These are phyloP conservation scores for Kazachstania sp. DNA, from an alignment of 1,139 yeast genomes.

Conservation along the genomic window DNA sequence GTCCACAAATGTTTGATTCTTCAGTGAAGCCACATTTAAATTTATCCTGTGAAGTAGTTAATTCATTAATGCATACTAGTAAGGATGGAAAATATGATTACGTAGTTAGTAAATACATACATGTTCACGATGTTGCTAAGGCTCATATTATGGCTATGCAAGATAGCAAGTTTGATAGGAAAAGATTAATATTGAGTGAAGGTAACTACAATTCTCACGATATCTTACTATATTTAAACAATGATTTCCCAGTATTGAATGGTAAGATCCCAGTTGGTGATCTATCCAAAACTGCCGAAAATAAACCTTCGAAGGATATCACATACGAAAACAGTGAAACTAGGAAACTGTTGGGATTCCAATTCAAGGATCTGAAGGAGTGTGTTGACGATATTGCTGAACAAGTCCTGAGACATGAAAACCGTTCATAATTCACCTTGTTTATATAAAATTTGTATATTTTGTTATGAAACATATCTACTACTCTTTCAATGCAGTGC, in stretches of 20 bases:
- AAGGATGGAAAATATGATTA: slow-evolving; percentile 8
- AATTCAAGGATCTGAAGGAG: background rate
- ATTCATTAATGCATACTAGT: slow-evolving; percentile 18
- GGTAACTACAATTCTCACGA: slow-evolving; percentile 30
- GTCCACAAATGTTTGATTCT: slow-evolving; percentile 34
- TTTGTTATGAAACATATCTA: background rate
- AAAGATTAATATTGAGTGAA: slow-evolving; percentile 30
- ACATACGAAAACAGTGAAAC: background rate
- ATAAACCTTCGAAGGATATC: background rate
- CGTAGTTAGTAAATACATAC: slow-evolving; percentile 29
- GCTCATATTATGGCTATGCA: slow-evolving; percentile 43
- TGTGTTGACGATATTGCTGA: background rate
- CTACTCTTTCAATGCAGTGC: background rate
- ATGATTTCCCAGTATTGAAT: slow-evolving; percentile 31
- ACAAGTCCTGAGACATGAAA: slow-evolving; percentile 1
- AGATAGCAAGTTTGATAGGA: slow-evolving; percentile 22
- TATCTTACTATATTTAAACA: slow-evolving; percentile 31
- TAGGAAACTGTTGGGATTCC: slow-evolving; percentile 1
- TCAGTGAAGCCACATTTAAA: slow-evolving; percentile 27
- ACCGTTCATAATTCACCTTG: background rate
- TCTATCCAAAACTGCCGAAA: background rate
- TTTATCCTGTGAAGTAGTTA: slow-evolving; percentile 33
- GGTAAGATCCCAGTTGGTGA: slow-evolving; percentile 40
- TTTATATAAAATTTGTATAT: background rate
- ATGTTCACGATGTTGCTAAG: slow-evolving; percentile 48